phyloP scores from a whole-genome alignment of 2,329 filamentous ascomycete genomes.

The Fusarium goolgardi region DNA sequence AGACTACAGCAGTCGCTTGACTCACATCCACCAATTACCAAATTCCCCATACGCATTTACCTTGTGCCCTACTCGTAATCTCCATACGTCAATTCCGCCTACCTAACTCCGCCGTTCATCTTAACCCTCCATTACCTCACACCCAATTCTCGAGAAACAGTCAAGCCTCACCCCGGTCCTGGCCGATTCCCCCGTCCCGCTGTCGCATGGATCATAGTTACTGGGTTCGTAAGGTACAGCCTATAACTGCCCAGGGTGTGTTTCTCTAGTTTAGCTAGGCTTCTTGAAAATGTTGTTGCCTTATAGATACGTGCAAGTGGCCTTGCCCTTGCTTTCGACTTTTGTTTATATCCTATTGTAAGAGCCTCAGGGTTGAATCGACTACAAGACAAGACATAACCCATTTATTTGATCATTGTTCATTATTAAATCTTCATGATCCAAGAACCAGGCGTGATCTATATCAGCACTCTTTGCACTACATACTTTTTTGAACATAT shows the following conservation, averaged over 20 bases:
- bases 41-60: conserved; percentile 23
- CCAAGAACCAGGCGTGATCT: conserved; percentile 1
- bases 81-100: conserved; percentile 44
- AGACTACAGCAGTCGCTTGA: background rate
- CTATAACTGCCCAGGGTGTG: conserved; percentile 28
- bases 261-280: conserved; percentile 5
- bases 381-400: conserved; percentile 7
- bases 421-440: conserved; percentile 3
- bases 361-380: conserved; percentile 18
- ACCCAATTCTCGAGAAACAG: conserved; percentile 19
- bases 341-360: conserved; percentile 21
- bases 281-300: conserved; percentile 31
- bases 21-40: conserved; percentile 1
- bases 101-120: conserved; percentile 23
- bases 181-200: conserved; percentile 43
- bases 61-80: conserved; percentile 42
- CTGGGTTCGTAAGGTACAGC: conserved; percentile 33
- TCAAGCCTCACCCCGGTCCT: conserved; percentile 31
- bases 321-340: conserved; percentile 33
- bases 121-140: conserved; percentile 29
- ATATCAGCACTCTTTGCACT: conserved; percentile 1
- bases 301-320: conserved; percentile 38
- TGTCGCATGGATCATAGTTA: conserved; percentile 39
- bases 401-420: conserved; percentile 15
- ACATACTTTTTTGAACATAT: background rate